Evolutionary conservation across 2,329 filamentous ascomycete genomes (phyloP).

Genomic region (Colletotrichum higginsianum): DNA sequence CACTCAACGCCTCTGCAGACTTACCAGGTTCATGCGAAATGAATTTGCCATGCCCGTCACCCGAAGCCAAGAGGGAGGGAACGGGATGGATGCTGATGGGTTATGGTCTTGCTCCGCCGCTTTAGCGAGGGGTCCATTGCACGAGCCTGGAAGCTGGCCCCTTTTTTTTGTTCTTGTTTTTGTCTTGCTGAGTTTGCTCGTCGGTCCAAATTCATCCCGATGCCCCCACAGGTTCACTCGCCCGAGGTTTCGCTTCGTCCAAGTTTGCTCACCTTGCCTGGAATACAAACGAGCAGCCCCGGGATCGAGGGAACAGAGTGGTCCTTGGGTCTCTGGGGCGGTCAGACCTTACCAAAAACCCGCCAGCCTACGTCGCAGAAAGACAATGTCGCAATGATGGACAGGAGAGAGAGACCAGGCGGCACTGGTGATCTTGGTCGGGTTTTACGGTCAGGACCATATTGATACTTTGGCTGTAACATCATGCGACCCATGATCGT

Average conservation of each 20-base stretch:
- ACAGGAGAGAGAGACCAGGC: background rate
- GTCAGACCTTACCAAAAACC: slow-evolving; percentile 1
- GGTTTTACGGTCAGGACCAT: background rate
- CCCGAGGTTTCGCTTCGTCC: background rate
- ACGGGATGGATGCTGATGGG: background rate
- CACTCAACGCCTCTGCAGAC: slow-evolving; percentile 4
- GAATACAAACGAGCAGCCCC: background rate
- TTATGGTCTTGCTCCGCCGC: background rate
- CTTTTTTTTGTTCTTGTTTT: background rate
- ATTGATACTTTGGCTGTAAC: slow-evolving; percentile 22
- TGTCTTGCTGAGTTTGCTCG: background rate
- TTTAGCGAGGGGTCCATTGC: background rate
- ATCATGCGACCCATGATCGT: slow-evolving; percentile 35
- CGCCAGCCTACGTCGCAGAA: slow-evolving; percentile 15
- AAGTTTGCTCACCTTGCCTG: background rate
- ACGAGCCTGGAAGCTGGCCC: background rate
- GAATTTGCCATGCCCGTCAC: slow-evolving; percentile 4
- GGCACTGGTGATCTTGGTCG: background rate
- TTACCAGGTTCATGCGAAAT: slow-evolving; percentile 10
- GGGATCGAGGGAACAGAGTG: too few species aligned
- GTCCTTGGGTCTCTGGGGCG: background rate
- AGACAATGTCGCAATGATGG: slow-evolving; percentile 5
- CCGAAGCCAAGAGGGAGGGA: background rate
- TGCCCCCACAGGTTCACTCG: background rate
- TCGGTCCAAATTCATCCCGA: background rate